Conservation (phyloP, 352 stramenopile species). For the Phytophthora colocasiae region DNA sequence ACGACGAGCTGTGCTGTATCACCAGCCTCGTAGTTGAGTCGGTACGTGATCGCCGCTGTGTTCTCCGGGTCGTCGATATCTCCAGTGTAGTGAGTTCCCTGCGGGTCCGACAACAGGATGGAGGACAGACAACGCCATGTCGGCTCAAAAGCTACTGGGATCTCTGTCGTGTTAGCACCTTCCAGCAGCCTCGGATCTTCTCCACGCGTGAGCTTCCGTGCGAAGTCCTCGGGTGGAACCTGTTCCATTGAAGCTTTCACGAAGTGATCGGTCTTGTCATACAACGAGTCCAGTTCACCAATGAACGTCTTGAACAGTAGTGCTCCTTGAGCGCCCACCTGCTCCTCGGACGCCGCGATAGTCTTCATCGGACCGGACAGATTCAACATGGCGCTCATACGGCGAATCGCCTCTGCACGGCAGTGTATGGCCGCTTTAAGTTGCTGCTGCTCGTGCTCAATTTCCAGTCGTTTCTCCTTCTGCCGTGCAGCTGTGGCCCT, state of each 20-base stretch:
- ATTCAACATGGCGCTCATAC: slow-evolving; percentile 9
- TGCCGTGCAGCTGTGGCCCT: slow-evolving; percentile 21
- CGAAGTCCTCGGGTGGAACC: slow-evolving; percentile 1
- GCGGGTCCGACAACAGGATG: background rate
- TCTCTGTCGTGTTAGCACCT: slow-evolving; percentile 5
- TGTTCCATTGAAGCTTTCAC: slow-evolving; percentile 1
- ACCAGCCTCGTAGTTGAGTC: slow-evolving; percentile 1
- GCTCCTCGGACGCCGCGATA: background rate
- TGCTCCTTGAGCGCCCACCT: background rate
- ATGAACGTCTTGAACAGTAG: slow-evolving; percentile 28
- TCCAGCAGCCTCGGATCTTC: slow-evolving; percentile 4
- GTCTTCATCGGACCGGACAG: background rate
- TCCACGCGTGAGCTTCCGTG: background rate
- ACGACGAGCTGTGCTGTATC: background rate
- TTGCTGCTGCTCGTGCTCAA: slow-evolving; percentile 16
- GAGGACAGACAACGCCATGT: slow-evolving; percentile 4
- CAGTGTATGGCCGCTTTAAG: slow-evolving; percentile 13
- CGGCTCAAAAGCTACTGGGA: slow-evolving; percentile 9
- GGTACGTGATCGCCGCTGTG: slow-evolving; percentile 12
- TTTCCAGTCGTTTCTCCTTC: slow-evolving; percentile 28
- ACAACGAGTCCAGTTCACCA: slow-evolving; percentile 28
- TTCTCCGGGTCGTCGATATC: slow-evolving; percentile 14
- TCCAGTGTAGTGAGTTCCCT: slow-evolving; percentile 4
- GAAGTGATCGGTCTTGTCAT: slow-evolving; percentile 19
- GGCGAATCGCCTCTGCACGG: slow-evolving; percentile 9